Percentiles rank a stretch among this genome's conserved stretches.
Evolutionary conservation across 768 basidiomycete genomes (phyloP).

Genomic region (Thelephora ganbajun): DNA sequence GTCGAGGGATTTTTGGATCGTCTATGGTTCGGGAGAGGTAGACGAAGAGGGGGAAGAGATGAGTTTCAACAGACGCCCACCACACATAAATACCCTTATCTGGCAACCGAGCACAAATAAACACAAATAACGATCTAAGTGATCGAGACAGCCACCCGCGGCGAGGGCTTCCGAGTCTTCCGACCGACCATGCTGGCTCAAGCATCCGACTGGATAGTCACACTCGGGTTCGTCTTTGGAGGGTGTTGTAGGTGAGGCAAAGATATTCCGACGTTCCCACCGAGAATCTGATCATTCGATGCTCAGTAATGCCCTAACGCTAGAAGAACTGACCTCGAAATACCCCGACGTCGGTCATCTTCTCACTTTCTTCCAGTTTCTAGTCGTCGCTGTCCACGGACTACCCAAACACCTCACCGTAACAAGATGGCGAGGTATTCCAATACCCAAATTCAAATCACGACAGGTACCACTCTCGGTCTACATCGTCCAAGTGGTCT

Average conservation of each 20-base stretch:
- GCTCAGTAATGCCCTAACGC: conserved; percentile 62
- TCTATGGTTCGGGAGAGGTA: not conserved
- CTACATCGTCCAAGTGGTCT: conserved; percentile 67
- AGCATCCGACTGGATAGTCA: conserved; percentile 38
- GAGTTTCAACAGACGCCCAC: not conserved
- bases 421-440: conserved; percentile 2
- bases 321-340: conserved; percentile 57
- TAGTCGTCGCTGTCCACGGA: conserved; percentile 61
- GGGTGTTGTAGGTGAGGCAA: conserved; percentile 68
- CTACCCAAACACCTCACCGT: conserved; percentile 45
- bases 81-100: not conserved
- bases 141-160: not conserved
- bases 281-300: not conserved
- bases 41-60: not conserved
- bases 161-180: not conserved
- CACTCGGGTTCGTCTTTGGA: conserved; percentile 69
- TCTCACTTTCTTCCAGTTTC: conserved; percentile 80
- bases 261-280: conserved; percentile 9
- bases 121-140: not conserved
- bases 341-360: conserved; percentile 66
- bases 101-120: not conserved
- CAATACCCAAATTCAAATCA: conserved; percentile 36
- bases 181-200: not conserved
- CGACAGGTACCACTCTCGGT: conserved; percentile 56
- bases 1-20: not conserved